Percentiles rank a stretch among this genome's conserved stretches.
Evolutionary conservation across 306 rosid species (phyloP).

Genomic region (Oxytropis ochrocephala): DNA sequence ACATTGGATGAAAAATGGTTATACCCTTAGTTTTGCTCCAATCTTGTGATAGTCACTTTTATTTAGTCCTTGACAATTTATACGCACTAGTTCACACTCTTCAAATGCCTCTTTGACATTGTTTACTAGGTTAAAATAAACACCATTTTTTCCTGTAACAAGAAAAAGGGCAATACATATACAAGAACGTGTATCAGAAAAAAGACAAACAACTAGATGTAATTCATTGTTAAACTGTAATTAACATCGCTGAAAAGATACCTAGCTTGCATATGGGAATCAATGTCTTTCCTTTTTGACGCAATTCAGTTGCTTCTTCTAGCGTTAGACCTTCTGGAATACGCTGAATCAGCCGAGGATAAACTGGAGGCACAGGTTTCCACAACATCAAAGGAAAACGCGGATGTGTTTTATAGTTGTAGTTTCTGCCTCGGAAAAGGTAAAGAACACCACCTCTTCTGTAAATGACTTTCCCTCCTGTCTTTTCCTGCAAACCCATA

Average conservation of each 20-base stretch:
- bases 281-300: constrained; percentile 64
- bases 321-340: constrained; percentile 70
- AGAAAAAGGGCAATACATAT: not conserved
- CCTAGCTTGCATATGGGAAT: constrained; percentile 83
- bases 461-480: constrained; percentile 71
- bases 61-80: constrained; percentile 87
- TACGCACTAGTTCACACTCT: constrained; percentile 84
- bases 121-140: constrained; percentile 54
- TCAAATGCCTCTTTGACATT: constrained; percentile 84
- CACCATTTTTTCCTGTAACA: constrained; percentile 84
- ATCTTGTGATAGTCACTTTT: constrained; percentile 78
- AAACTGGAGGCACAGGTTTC: constrained; percentile 87
- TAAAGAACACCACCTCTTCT: constrained; percentile 63
- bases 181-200: not conserved
- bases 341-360: constrained; percentile 60
- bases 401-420: constrained; percentile 74
- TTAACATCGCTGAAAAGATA: constrained; percentile 21
- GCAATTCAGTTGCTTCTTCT: constrained; percentile 68
- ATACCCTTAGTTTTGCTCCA: constrained; percentile 91
- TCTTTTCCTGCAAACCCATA: constrained; percentile 60
- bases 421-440: constrained; percentile 93
- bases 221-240: not conserved
- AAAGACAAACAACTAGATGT: not conserved
- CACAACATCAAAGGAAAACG: constrained; percentile 92
- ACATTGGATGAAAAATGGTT: constrained; percentile 9